Evolutionary conservation across 805 yeast species (phyloP).

Genomic region (Metschnikowia koreensis): DNA sequence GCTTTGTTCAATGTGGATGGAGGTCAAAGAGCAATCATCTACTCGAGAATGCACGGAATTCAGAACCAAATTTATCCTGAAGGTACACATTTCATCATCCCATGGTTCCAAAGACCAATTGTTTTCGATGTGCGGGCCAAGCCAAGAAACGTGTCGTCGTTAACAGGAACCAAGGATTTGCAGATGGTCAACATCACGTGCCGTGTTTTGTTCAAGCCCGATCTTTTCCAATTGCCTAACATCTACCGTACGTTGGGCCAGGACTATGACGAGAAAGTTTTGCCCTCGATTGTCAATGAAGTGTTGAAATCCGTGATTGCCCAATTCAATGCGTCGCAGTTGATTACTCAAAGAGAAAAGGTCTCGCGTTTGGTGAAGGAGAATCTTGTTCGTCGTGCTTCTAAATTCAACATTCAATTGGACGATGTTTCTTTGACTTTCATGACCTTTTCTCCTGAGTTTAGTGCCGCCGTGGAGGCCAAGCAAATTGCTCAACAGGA

Average conservation of each 20-base stretch:
- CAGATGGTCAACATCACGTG: constrained; percentile 99
- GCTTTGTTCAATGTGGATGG: constrained; percentile 73
- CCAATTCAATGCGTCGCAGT: constrained; percentile 96
- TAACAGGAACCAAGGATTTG: constrained; percentile 95
- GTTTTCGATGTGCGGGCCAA: constrained; percentile 91
- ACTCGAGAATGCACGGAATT: constrained; percentile 84
- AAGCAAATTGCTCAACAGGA: constrained; percentile 99
- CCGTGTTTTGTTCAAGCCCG: constrained; percentile 91
- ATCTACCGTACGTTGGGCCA: constrained; percentile 90
- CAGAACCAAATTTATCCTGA: constrained; percentile 80
- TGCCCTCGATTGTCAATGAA: constrained; percentile 97
- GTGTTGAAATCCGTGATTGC: constrained; percentile 96
- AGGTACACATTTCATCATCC: constrained; percentile 92
- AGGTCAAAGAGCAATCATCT: constrained; percentile 96
- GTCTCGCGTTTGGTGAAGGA: constrained; percentile 91
- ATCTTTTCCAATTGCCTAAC: constrained; percentile 69
- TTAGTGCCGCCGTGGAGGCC: constrained; percentile 96
- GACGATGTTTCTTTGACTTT: constrained; percentile 96
- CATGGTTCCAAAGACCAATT: constrained; percentile 94
- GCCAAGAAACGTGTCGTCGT: constrained; percentile 89
- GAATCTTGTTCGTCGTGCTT: constrained; percentile 85
- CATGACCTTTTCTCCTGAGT: constrained; percentile 98
- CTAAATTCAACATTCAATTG: constrained; percentile 77
- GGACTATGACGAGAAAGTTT: constrained; percentile 94
- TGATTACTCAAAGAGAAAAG: constrained; percentile 98